Evolutionary conservation across 257 asterid species (phyloP), one percentile per base, ranked within the genome.

Genomic region (Voacanga thouarsii): DNA sequence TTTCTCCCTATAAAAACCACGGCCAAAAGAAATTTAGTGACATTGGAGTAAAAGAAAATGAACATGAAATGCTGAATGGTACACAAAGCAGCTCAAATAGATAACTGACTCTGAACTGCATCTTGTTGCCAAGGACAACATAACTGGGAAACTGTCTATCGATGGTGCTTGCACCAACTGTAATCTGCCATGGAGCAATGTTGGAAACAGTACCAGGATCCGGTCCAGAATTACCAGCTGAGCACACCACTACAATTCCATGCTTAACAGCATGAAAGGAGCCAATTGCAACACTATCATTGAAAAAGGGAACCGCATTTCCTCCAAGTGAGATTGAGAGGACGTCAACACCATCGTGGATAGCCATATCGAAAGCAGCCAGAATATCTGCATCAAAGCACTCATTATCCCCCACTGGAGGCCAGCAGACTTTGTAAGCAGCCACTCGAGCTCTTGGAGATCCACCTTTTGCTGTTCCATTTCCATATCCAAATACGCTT

Each of bases 161-260:
- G 72, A 90, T 82, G 56, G 98, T 91, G 83, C 97, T 92, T 11
- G 99, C 99, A 16, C 90, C 98, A 0, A 94, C 99, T 0, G 99
- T 94, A 49, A 94, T 82, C 83, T 83, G 89, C 99, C 99, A 94
- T 3, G 97, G 99, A 4, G 97, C 97, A 37, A 87, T 64, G n/a
- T 94, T 94, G 11, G 93, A 72, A 60, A 90, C 97, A 0, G 97
- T 88, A 24, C 86, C 92, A 55, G 78, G 77, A 21, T 0, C 79
- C 8, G 99, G 96, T 16, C 99, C 99, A 3, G 97, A 92, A 77
- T 94, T 94, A 0, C 99, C 99, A 45, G 97, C 99, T 1, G 99
- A 94, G 88, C 96, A 90, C 60, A 92, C 83, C 15, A 94, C 97
- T 15, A 80, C 86, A 64, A 94, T 78, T 50, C 99, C 99, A 77